A percentile compares a stretch with the other conserved stretches of the same genome.
These are phyloP conservation scores for Calonectria crousiana DNA, from an alignment of 2,329 filamentous ascomycete species.

Conservation along the genomic window DNA sequence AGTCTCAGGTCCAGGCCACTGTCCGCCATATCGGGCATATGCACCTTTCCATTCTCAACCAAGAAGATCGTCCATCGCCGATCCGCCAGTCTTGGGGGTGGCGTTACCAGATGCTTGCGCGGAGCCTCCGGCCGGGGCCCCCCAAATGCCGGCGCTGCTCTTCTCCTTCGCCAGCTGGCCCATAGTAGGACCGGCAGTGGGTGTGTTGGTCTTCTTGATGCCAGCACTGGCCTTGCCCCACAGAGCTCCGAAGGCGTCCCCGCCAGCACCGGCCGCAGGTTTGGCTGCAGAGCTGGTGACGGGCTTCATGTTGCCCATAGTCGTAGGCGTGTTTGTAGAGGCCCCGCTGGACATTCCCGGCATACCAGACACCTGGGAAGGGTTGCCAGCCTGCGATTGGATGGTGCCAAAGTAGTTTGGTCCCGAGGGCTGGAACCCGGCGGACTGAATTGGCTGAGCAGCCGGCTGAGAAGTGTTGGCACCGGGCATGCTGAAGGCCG, in stretches of 20 bases:
- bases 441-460: constrained; percentile 64
- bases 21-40: constrained; percentile 21
- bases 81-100: constrained; percentile 49
- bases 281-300: constrained; percentile 63
- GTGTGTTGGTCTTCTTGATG: constrained; percentile 78
- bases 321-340: constrained; percentile 51
- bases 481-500: constrained; percentile 64
- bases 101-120: constrained; percentile 46
- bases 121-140: constrained; percentile 68
- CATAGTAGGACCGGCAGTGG: constrained; percentile 78
- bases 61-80: constrained; percentile 62
- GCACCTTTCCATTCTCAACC: constrained; percentile 48
- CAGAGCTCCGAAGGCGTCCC: constrained; percentile 90
- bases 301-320: constrained; percentile 62
- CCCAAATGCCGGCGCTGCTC: constrained; percentile 95
- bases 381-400: constrained; percentile 52
- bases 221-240: constrained; percentile 82
- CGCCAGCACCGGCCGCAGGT: constrained; percentile 67
- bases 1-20: constrained; percentile 33
- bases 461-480: constrained; percentile 44
- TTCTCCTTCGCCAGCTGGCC: constrained; percentile 98
- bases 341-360: constrained; percentile 49
- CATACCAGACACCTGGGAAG: constrained; percentile 47
- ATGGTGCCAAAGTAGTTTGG: constrained; percentile 98
- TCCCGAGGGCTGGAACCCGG: constrained; percentile 76